Base-by-base conservation (phyloP, 768 basidiomycete genomes). In the Boletus reticuloceps region DNA sequence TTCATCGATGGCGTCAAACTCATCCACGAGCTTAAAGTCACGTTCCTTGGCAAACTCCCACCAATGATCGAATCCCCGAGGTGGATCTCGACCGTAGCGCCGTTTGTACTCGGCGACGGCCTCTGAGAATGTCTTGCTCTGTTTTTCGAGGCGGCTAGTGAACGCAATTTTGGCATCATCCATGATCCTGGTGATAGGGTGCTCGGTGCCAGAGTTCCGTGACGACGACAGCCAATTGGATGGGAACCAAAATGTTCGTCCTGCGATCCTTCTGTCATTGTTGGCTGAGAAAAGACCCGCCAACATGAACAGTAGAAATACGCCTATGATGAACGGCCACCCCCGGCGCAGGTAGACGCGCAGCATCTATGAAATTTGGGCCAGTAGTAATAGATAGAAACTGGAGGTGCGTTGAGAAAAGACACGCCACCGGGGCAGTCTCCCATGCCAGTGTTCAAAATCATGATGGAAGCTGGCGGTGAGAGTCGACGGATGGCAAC, bases 31-130 rank as follows among this genome's bases (percentile, higher is more conserved):
- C 63, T 84, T 82, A 45, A 91, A 86, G 10, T 81, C 72, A 69
- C 91, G 81, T 54, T 82, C 76, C 68, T 79, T 74, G 17, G 87
- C 89, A 70, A 93, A 98, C 42, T 71, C 67, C 82, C 86, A 96
- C 96, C 96, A 98, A 32, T 80, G 73, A 66, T 94, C 95, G 61
- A 98, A 99, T 1, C 94, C 96, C 44, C 80, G 82, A 0, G 97
- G 96, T 6, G 97, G 97, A 32, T 83, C 73, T 34, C 89, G 82
- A 11, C 76, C 76, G 71, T 96, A 94, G 55, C 94, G 79, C 51
- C 80, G 75, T 60, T 75, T 82, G 73, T 99, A 99, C 69, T 96
- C 93, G 8, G 72, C 70, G 0, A 93, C 91, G 1, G 96, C 96
- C 29, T 83, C 83, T 38, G 76, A 74, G 38, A 98, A 78, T 1